These are phyloP conservation scores for Ogataea saltuana DNA, from an alignment of 805 yeast species.

Conservation along the genomic window DNA sequence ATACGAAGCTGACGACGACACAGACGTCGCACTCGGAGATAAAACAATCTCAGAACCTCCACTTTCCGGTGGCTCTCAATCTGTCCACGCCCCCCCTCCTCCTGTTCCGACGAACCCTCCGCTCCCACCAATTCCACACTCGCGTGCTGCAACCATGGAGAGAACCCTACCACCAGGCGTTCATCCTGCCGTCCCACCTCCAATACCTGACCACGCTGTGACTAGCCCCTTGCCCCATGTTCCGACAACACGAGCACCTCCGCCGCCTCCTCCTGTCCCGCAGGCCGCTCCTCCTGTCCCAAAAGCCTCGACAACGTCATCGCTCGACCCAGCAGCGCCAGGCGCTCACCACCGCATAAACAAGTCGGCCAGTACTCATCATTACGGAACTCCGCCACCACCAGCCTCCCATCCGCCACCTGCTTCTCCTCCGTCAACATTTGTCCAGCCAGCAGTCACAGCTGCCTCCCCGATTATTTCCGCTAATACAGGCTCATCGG, in stretches of 20 bases:
- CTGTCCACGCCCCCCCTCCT: conserved; percentile 12
- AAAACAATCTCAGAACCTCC: conserved; percentile 1
- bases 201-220: conserved; percentile 15
- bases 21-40: conserved; percentile 28
- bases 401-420: conserved; percentile 10
- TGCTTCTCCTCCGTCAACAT: neutral
- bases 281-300: conserved; percentile 31
- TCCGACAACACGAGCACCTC: conserved; percentile 19
- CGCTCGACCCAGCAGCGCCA: conserved; percentile 16
- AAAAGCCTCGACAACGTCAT: conserved; percentile 18
- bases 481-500: conserved; percentile 24
- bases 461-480: conserved; percentile 9
- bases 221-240: conserved; percentile 29
- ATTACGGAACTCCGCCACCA: conserved; percentile 20
- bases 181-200: conserved; percentile 12
- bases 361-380: conserved; percentile 9
- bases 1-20: conserved; percentile 70
- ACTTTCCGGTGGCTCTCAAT: conserved; percentile 7
- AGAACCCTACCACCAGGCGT: conserved; percentile 17
- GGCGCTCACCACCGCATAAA: neutral
- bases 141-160: conserved; percentile 16
- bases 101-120: conserved; percentile 13
- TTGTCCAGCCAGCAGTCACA: conserved; percentile 1
- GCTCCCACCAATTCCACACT: conserved; percentile 16
- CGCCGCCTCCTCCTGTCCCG: conserved; percentile 23